A percentile compares a stretch with the other conserved stretches of the same genome.
These are phyloP conservation scores for Gentiana macrophylla DNA, from an alignment of 257 asterid genomes.

Conservation along the genomic window DNA sequence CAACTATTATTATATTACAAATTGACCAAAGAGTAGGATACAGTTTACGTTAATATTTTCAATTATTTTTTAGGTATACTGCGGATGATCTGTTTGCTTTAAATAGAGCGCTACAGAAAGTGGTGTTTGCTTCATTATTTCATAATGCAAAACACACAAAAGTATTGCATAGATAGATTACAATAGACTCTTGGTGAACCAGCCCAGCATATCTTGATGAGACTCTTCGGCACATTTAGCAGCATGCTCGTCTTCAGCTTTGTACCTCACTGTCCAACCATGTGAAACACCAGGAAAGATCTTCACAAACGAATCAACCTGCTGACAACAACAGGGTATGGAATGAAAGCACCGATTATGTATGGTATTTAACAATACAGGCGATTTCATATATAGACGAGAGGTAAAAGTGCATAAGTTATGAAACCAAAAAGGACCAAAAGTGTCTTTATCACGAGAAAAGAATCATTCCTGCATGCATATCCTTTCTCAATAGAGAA, in stretches of 20 bases:
- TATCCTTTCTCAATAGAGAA: not conserved
- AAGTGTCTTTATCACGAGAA: not conserved
- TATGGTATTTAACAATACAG: not conserved
- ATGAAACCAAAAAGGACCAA: too few species aligned
- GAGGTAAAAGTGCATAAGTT: too few species aligned
- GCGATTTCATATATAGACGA: too few species aligned
- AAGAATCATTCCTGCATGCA: not conserved
- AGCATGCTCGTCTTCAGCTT: slow-evolving; percentile 25
- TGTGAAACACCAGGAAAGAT: slow-evolving; percentile 35
- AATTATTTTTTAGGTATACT: too few species aligned
- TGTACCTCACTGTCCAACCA: slow-evolving; percentile 53
- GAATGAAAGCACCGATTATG: not conserved
- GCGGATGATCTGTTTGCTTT: too few species aligned
- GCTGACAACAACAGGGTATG: not conserved
- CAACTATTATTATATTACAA: too few species aligned
- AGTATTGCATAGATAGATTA: not conserved
- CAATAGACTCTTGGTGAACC: slow-evolving; percentile 38
- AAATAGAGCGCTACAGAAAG: too few species aligned
- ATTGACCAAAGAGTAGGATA: too few species aligned
- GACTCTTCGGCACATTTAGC: slow-evolving; percentile 49
- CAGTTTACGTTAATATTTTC: too few species aligned
- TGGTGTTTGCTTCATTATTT: too few species aligned
- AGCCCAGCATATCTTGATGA: slow-evolving; percentile 31
- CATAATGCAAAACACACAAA: too few species aligned
- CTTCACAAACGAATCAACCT: slow-evolving; percentile 40